Conservation (phyloP, 352 stramenopile species). For the Phytophthora sp. region DNA sequence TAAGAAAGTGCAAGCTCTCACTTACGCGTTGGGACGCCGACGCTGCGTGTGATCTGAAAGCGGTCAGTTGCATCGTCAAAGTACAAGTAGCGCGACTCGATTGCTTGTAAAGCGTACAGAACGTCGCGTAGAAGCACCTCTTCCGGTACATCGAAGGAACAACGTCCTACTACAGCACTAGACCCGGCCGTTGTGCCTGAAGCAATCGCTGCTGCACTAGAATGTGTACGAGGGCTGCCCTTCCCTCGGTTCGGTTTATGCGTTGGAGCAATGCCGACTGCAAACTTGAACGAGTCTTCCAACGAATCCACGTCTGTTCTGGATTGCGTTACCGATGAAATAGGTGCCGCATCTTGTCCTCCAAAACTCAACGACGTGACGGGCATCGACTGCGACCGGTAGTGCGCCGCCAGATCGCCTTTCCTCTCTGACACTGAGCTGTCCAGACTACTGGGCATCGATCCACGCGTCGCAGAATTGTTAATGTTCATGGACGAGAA, state of each 20-base stretch:
- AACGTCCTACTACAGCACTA: slow-evolving; percentile 10
- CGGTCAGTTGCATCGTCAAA: slow-evolving; percentile 79
- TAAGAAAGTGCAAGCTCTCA: slow-evolving; percentile 7
- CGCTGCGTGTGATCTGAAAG: slow-evolving; percentile 82
- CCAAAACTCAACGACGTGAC: slow-evolving; percentile 19
- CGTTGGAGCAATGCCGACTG: slow-evolving; percentile 62
- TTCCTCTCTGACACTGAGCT: slow-evolving; percentile 19
- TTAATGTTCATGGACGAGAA: slow-evolving; percentile 22
- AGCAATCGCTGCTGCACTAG: background rate
- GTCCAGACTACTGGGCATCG: slow-evolving; percentile 13
- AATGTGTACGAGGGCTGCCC: slow-evolving; percentile 24
- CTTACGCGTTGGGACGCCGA: slow-evolving; percentile 81
- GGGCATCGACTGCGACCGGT: slow-evolving; percentile 41
- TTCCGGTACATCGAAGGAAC: slow-evolving; percentile 82
- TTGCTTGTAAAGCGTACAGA: slow-evolving; percentile 92
- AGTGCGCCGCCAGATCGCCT: slow-evolving; percentile 9
- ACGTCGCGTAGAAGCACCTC: slow-evolving; percentile 91
- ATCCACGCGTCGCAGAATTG: slow-evolving; percentile 1
- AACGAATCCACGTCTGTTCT: slow-evolving; percentile 59
- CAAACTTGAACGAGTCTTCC: slow-evolving; percentile 84
- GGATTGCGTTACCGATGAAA: slow-evolving; percentile 9
- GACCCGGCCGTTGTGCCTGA: background rate
- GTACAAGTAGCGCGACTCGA: slow-evolving; percentile 91
- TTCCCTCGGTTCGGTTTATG: slow-evolving; percentile 40
- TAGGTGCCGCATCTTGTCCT: slow-evolving; percentile 1